Base-by-base conservation (phyloP, 2,329 filamentous ascomycete species). In the Arthrobotrys sinensis region DNA sequence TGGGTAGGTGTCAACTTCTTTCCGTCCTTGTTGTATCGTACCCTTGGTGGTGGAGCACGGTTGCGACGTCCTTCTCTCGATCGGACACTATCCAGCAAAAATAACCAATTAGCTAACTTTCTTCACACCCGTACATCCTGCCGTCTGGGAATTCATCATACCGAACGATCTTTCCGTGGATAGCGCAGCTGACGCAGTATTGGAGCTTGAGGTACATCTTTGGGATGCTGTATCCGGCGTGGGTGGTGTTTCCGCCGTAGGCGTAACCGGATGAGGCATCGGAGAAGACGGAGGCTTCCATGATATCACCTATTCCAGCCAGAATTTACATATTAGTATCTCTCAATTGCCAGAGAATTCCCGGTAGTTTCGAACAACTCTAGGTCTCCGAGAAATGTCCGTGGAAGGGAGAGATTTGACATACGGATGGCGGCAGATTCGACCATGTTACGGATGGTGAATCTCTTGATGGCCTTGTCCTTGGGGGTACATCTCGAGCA, bases 121-220 rank as follows among this genome's bases (percentile, higher is more conserved):
- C 43, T 32, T 43, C 32, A 2, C 1, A 32, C 53, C 14, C 16
- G 12, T 28, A 16, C n/a, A n/a, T 36, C 8, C 28, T 36, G 8
- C 60, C 12, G 19, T 28, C 14, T 65, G 19, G 19, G 12, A 45
- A 34, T 40, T 69, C 86, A 86, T 90, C 94, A 88, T 96, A 98
- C 95, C 96, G 95, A 88, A 99, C 96, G 87, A 99, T 99, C 93
- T 99, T 99, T 91, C 96, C 96, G 91, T 99, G 96, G 83, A 99
- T 99, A 86, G 96, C 96, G 89, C 96, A 99, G 88, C 95, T 98
- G 86, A 99, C 96, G 88, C 96, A 99, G 93, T 99, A 99, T 90
- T 99, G 96, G 87, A 99, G 92, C 92, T 99, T 99, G 89, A 99
- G 90, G 93, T 99, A 99, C 96, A 99, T 99, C 93, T 99, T 99